These are phyloP conservation scores for Dacryopinax primogenitus DNA, from an alignment of 768 basidiomycete genomes.

Conservation along the genomic window DNA sequence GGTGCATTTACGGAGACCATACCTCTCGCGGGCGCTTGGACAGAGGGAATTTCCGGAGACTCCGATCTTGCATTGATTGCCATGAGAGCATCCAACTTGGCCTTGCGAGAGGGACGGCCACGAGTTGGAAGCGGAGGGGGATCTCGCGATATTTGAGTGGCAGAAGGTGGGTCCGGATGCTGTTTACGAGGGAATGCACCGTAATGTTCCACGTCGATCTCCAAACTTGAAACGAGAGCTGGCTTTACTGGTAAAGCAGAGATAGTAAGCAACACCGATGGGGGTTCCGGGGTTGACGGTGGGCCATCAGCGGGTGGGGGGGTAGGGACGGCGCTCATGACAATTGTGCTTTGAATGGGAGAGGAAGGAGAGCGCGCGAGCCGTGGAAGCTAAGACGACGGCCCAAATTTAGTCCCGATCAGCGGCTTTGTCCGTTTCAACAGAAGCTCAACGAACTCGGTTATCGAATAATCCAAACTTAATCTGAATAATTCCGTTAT, in stretches of 20 bases:
- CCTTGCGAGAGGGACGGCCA: conserved; percentile 73
- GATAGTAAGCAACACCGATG: background rate
- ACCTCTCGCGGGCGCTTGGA: conserved; percentile 37
- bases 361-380: background rate
- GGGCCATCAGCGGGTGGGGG: background rate
- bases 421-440: conserved; percentile 7
- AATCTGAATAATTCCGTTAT: background rate
- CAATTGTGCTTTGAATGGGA: background rate
- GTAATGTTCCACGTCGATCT: conserved; percentile 9
- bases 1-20: conserved; percentile 5
- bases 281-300: background rate
- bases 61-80: conserved; percentile 58
- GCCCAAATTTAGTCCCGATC: conserved; percentile 3
- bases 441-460: background rate
- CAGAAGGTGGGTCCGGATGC: conserved; percentile 7
- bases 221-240: conserved; percentile 1
- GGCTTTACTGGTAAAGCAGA: background rate
- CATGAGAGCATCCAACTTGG: conserved; percentile 75
- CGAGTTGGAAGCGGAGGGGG: conserved; percentile 5
- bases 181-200: conserved; percentile 5
- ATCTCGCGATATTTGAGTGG: conserved; percentile 5
- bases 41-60: conserved; percentile 42
- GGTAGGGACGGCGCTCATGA: background rate
- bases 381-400: conserved; percentile 8
- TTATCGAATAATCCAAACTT: background rate